These are phyloP conservation scores for Corchorus olitorius DNA, from an alignment of 345 rosid species.

Conservation along the genomic window DNA sequence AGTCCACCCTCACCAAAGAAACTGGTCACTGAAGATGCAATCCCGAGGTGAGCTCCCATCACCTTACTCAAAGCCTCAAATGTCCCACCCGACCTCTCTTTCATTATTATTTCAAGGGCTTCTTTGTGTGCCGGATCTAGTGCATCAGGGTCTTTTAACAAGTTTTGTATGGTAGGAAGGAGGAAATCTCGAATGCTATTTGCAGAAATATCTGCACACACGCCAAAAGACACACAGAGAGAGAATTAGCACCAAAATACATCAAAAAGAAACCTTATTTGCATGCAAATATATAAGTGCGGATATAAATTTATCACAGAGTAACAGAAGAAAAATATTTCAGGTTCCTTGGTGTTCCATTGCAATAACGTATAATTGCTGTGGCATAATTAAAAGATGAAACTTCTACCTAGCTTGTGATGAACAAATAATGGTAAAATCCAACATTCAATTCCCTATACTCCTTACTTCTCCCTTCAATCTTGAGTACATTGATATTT, in stretches of 20 bases:
- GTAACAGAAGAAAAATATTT: neutral
- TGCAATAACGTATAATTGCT: neutral
- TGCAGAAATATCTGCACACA: conserved; percentile 65
- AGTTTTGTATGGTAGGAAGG: conserved; percentile 77
- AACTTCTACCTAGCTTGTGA: neutral
- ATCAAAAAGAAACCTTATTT: conserved; percentile 1
- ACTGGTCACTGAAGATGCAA: conserved; percentile 85
- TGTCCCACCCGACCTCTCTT: conserved; percentile 88
- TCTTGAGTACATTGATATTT: neutral
- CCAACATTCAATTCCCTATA: neutral
- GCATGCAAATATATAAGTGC: neutral
- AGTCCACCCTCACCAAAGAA: conserved; percentile 88
- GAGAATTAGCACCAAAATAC: conserved; percentile 7
- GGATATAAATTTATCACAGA: neutral
- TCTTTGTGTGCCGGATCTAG: conserved; percentile 97
- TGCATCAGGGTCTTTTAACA: conserved; percentile 79
- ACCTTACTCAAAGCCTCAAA: conserved; percentile 81
- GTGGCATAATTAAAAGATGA: neutral
- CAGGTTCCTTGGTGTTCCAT: neutral
- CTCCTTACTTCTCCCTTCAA: neutral
- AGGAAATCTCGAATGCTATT: conserved; percentile 75
- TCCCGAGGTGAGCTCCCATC: conserved; percentile 94
- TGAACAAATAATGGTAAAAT: neutral
- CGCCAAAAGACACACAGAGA: too few relatives aligned
- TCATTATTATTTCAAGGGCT: conserved; percentile 88